phyloP scores from a whole-genome alignment of 177 flowering plant genomes.

The Vitis hybrid region DNA sequence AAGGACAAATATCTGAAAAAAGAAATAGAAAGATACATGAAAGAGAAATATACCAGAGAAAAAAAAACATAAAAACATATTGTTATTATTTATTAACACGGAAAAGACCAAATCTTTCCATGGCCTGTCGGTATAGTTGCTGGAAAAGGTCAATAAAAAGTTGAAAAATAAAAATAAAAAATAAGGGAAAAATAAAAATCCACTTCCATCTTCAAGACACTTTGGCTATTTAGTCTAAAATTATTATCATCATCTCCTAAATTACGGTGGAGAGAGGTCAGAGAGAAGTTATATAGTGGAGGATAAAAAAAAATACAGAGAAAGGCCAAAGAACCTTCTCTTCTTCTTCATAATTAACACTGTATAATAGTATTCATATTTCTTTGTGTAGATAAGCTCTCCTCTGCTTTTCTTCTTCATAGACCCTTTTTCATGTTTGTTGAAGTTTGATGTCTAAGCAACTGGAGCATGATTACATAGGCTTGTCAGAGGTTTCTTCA shows the following conservation, averaged over 20 bases:
- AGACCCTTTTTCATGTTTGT: neutral
- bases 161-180: constrained; percentile 1
- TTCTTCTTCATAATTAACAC: neutral
- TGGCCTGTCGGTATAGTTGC: constrained; percentile 37
- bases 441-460: constrained; percentile 45
- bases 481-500: constrained; percentile 51
- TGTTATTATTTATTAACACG: too few relatives aligned
- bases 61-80: too few relatives aligned
- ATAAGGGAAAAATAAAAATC: neutral
- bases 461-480: constrained; percentile 76
- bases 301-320: constrained; percentile 23
- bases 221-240: neutral
- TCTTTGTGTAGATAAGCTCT: neutral
- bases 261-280: neutral
- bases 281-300: constrained; percentile 3
- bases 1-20: too few relatives aligned
- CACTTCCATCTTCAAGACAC: neutral
- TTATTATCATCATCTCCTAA: neutral
- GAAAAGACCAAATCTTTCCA: constrained; percentile 16
- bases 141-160: constrained; percentile 13
- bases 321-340: constrained; percentile 34
- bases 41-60: too few relatives aligned
- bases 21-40: too few relatives aligned
- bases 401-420: neutral
- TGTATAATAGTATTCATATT: neutral